phyloP scores from a whole-genome alignment of 257 asterid genomes.

The Solanum sitiens region DNA sequence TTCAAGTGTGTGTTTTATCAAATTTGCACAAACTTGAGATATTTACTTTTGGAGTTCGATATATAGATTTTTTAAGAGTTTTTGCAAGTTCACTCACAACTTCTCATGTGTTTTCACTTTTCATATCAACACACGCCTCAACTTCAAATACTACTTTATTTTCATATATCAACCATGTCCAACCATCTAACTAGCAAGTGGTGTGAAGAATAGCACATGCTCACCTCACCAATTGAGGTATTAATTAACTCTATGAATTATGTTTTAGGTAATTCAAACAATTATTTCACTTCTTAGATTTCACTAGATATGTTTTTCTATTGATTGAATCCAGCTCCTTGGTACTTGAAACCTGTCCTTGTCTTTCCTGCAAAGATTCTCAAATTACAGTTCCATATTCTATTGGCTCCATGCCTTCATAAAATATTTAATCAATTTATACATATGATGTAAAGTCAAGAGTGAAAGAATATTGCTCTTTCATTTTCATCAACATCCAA shows the following conservation, averaged over 20 bases:
- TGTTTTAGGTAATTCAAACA: background rate
- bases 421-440: background rate
- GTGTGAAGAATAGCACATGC: background rate
- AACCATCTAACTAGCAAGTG: background rate
- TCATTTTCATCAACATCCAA: background rate
- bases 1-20: background rate
- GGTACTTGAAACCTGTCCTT: background rate
- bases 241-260: background rate
- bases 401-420: background rate
- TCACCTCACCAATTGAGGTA: background rate
- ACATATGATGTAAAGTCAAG: background rate
- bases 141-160: background rate
- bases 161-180: background rate
- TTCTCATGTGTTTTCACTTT: background rate
- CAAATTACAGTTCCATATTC: background rate
- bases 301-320: background rate
- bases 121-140: background rate
- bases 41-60: background rate
- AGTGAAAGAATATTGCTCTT: background rate
- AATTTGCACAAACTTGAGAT: background rate
- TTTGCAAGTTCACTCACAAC: background rate
- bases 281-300: no score
- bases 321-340: background rate
- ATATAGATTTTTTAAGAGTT: background rate
- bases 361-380: background rate